phyloP scores from a whole-genome alignment of 148 eudicot species.

The Tetragonia tetragonoides region DNA sequence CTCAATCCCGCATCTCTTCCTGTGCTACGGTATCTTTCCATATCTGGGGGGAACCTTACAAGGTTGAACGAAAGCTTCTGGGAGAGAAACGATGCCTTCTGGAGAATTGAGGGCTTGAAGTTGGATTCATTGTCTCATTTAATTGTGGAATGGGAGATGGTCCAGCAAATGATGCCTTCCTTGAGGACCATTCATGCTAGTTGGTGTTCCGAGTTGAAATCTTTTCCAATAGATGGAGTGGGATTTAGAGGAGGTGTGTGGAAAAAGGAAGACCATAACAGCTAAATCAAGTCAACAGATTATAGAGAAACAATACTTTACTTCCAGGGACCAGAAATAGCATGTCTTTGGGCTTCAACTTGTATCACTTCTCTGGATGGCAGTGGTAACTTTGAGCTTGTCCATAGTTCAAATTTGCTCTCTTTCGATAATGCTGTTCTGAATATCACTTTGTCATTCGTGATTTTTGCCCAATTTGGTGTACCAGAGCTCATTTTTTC shows the following conservation, averaged over 20 bases:
- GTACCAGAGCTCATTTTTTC: too few relatives aligned
- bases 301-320: too few relatives aligned
- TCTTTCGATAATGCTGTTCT: too few relatives aligned
- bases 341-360: too few relatives aligned
- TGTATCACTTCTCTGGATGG: too few relatives aligned
- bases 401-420: too few relatives aligned
- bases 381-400: too few relatives aligned
- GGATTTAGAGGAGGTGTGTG: conserved; percentile 50
- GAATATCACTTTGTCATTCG: too few relatives aligned
- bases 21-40: conserved; percentile 42
- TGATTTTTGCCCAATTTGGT: too few relatives aligned
- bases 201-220: conserved; percentile 43
- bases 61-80: conserved; percentile 33
- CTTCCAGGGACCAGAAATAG: too few relatives aligned
- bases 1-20: conserved; percentile 42
- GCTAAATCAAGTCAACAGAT: background rate
- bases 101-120: conserved; percentile 52
- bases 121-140: conserved; percentile 46
- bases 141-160: conserved; percentile 36
- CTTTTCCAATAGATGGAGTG: conserved; percentile 36
- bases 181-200: conserved; percentile 37
- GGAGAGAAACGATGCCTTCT: conserved; percentile 29
- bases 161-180: conserved; percentile 36
- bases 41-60: conserved; percentile 37
- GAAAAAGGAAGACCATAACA: conserved; percentile 33